A percentile compares a stretch with the other conserved stretches of the same genome.
These are phyloP conservation scores for Solanum tacnaense DNA, from an alignment of 257 asterid genomes.

Conservation along the genomic window DNA sequence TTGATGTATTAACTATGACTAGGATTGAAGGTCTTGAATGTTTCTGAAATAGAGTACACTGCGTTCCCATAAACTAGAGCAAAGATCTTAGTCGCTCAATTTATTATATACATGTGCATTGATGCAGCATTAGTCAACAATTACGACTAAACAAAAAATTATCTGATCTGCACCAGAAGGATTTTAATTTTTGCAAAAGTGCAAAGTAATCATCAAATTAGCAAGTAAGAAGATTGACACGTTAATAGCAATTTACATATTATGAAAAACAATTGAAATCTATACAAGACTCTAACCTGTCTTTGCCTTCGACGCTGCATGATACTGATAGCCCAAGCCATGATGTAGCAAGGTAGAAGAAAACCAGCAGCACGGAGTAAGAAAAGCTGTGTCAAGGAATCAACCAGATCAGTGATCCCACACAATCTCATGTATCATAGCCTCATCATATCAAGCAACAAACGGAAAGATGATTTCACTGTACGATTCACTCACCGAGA, in stretches of 20 bases:
- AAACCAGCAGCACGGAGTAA: conserved; percentile 44
- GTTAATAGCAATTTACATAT: background rate
- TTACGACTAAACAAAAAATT: background rate
- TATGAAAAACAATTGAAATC: background rate
- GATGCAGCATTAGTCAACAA: background rate
- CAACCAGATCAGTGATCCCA: background rate
- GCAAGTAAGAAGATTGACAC: background rate
- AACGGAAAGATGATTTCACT: background rate
- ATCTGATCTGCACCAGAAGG: background rate
- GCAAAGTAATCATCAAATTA: background rate
- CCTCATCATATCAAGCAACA: background rate
- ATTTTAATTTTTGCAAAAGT: background rate
- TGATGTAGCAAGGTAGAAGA: conserved; percentile 38
- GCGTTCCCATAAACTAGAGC: background rate
- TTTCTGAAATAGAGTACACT: background rate
- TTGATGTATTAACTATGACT: background rate
- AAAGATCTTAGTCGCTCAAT: background rate
- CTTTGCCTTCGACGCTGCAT: conserved; percentile 43
- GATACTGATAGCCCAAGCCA: conserved; percentile 43
- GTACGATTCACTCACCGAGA: conserved; percentile 24
- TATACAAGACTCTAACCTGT: conserved; percentile 23
- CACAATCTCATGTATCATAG: background rate
- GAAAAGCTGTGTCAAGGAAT: conserved; percentile 22
- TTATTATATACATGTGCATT: background rate
- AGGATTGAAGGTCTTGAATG: background rate